Percentiles rank a stretch among this genome's conserved stretches.
Conservation (phyloP, 805 yeast genomes). For the Kodamaea nitidulidarum region DNA sequence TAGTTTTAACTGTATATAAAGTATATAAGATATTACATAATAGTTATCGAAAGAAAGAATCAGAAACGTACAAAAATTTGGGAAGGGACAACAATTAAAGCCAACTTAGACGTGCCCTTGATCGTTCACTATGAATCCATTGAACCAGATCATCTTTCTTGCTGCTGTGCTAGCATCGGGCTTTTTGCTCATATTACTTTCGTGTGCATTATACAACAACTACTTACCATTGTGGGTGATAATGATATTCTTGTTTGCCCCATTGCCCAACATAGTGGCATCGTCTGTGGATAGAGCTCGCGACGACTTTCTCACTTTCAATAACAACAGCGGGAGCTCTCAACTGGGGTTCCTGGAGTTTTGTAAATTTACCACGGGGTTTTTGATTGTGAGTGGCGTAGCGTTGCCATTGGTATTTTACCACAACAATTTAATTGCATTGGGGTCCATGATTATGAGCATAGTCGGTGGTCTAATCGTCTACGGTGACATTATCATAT, state of each 20-base stretch:
- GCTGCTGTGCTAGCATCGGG: slow-evolving; percentile 45
- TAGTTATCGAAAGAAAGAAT: background rate
- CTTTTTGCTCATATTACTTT: slow-evolving; percentile 38
- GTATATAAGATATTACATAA: background rate
- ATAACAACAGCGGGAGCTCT: slow-evolving; percentile 35
- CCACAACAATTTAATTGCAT: slow-evolving; percentile 33
- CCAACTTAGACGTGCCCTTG: background rate
- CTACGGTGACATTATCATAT: slow-evolving; percentile 40
- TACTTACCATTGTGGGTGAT: slow-evolving; percentile 43
- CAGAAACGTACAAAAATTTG: slow-evolving; percentile 1
- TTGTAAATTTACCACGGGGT: slow-evolving; percentile 37
- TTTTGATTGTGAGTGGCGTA: slow-evolving; percentile 41
- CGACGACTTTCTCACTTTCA: slow-evolving; percentile 43
- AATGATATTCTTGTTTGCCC: slow-evolving; percentile 40
- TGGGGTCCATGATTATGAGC: slow-evolving; percentile 42
- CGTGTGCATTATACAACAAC: slow-evolving; percentile 43
- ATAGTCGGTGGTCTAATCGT: slow-evolving; percentile 42
- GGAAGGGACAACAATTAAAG: background rate
- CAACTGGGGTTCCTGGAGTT: slow-evolving; percentile 38
- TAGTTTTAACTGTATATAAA: slow-evolving; percentile 1
- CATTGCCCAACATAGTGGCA: slow-evolving; percentile 41
- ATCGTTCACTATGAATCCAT: slow-evolving; percentile 34
- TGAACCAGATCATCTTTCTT: slow-evolving; percentile 43
- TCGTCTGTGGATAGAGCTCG: slow-evolving; percentile 34
- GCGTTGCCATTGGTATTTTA: slow-evolving; percentile 40